These are phyloP conservation scores for Evernia prunastri DNA, from an alignment of 495 filamentous ascomycete genomes.

Conservation along the genomic window DNA sequence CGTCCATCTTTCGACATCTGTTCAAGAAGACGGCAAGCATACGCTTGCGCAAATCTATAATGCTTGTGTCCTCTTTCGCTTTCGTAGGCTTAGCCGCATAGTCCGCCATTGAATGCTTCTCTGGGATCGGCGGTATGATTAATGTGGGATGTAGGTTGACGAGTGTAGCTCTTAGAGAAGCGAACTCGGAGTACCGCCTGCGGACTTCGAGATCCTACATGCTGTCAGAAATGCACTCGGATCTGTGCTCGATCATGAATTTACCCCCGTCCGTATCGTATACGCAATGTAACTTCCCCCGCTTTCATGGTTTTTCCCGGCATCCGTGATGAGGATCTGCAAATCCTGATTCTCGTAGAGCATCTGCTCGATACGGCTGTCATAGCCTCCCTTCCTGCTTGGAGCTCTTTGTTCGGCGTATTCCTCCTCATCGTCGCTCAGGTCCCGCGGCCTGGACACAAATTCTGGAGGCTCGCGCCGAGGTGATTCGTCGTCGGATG, in stretches of 20 bases:
- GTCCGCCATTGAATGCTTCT: constrained; percentile 97
- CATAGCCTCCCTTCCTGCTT: constrained; percentile 78
- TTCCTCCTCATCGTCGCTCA: constrained; percentile 61
- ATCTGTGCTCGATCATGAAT: constrained; percentile 29
- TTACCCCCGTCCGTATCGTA: constrained; percentile 91
- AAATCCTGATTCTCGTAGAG: constrained; percentile 91
- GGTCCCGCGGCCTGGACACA: constrained; percentile 47
- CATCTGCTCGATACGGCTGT: constrained; percentile 92
- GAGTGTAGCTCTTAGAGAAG: constrained; percentile 81
- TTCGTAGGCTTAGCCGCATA: constrained; percentile 97
- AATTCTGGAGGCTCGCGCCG: constrained; percentile 53
- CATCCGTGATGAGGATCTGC: constrained; percentile 82
- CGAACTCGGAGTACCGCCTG: constrained; percentile 92
- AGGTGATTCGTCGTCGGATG: constrained; percentile 40
- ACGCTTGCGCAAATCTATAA: constrained; percentile 90
- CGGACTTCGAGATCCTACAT: constrained; percentile 86
- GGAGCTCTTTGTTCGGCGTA: constrained; percentile 36
- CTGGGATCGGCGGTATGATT: constrained; percentile 91
- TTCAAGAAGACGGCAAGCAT: constrained; percentile 96
- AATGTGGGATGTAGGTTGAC: constrained; percentile 88
- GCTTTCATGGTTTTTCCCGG: constrained; percentile 87
- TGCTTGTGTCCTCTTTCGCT: constrained; percentile 92
- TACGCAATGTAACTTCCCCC: constrained; percentile 93
- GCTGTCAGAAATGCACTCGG: constrained; percentile 10
- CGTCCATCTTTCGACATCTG: constrained; percentile 84